Conservation (phyloP, 495 filamentous ascomycete species). For the Penicillium egyptiacum region DNA sequence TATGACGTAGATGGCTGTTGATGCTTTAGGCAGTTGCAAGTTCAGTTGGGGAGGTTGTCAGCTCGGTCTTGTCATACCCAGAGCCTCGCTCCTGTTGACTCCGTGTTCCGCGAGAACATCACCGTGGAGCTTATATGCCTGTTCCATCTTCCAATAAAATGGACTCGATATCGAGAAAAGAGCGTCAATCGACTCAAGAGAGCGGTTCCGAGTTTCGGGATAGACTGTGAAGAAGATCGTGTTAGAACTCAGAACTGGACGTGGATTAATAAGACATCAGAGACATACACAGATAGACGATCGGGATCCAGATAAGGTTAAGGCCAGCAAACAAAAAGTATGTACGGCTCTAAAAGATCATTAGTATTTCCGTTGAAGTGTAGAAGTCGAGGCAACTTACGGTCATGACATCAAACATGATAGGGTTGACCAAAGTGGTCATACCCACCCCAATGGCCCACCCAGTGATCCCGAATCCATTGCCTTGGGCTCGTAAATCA, state of each 20-base stretch:
- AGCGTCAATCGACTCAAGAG: slow-evolving; percentile 59
- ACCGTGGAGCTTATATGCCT: slow-evolving; percentile 35
- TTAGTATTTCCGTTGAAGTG: slow-evolving; percentile 8
- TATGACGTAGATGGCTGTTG: background rate
- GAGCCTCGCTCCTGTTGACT: slow-evolving; percentile 12
- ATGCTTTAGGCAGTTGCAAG: background rate
- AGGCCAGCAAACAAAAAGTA: slow-evolving; percentile 55
- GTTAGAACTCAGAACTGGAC: slow-evolving; percentile 1
- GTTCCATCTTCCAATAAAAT: slow-evolving; percentile 43
- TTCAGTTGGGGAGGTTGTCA: background rate
- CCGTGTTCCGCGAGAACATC: slow-evolving; percentile 34
- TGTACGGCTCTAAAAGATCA: slow-evolving; percentile 37
- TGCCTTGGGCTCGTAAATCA: slow-evolving; percentile 54
- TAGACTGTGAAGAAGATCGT: slow-evolving; percentile 39
- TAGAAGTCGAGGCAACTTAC: slow-evolving; percentile 11
- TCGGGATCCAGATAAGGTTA: slow-evolving; percentile 55
- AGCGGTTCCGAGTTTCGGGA: slow-evolving; percentile 57
- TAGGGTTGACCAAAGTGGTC: slow-evolving; percentile 54
- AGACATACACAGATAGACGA: slow-evolving; percentile 44
- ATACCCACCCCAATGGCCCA: slow-evolving; percentile 59
- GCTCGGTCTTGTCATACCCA: slow-evolving; percentile 5
- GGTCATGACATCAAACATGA: slow-evolving; percentile 46
- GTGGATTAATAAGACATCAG: background rate
- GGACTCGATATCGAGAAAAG: slow-evolving; percentile 47
- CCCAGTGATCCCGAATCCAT: slow-evolving; percentile 57